Base-by-base conservation (phyloP, 1,284 basidiomycete genomes). In the Stygiomarasmius scandens region DNA sequence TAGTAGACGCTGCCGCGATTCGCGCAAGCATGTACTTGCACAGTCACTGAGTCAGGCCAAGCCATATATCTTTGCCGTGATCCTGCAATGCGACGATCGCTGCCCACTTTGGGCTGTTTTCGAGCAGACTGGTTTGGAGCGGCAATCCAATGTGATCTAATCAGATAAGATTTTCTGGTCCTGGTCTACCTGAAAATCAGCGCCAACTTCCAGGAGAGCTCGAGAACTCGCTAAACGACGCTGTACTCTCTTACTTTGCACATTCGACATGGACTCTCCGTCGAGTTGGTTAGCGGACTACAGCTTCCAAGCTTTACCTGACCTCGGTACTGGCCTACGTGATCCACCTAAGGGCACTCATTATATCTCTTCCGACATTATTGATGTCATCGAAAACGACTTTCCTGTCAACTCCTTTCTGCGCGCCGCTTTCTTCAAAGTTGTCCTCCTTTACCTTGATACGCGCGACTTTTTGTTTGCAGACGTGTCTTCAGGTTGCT, bases 191-290 rank as follows among this genome's bases (percentile, higher is more conserved):
- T 32, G 29, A 6, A 32, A 12, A 32, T 12, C 29, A 12, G 29
- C n/a, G n/a, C n/a, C n/a, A n/a, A n/a, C n/a, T n/a, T n/a, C n/a
- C n/a, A n/a, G n/a, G n/a, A n/a, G n/a, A n/a, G n/a, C 8, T 8
- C 32, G 32, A 34, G 32, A 34, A 70, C 54, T 71, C 70, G 8
- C 8, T 34, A 8, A 34, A 8, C 32, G 32, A 34, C 8, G 14
- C 11, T 12, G 6, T 41, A 4, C 38, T 41, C n/a, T 19, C 11
- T 41, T n/a, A 4, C 38, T 16, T 16, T 19, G 4, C 16, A 41
- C 16, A 6, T 41, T 41, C 16, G 38, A 6, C n/a, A 41, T 41
- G 38, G 16, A 41, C 38, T 16, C 14, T 41, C 14, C 16, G n/a
- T 5, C 38, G 16, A 41, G 16, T 12, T 12, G n/a, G 38, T 16